phyloP scores from a whole-genome alignment of 345 rosid species.

The Rhodamnia argentea region DNA sequence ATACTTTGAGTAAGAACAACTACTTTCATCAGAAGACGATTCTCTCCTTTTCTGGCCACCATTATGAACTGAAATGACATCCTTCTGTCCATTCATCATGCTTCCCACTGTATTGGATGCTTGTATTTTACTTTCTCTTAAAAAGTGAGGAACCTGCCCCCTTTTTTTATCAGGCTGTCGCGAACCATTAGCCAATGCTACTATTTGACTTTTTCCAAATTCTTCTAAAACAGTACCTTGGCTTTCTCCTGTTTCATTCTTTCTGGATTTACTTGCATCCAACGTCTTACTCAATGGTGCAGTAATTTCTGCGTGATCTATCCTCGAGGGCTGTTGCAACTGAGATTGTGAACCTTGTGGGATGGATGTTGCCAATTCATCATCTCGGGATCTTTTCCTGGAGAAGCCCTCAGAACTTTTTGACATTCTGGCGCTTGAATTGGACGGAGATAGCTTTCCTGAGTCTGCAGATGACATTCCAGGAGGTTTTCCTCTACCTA shows the following conservation, averaged over 20 bases:
- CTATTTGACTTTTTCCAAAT: constrained; percentile 57
- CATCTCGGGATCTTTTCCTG: constrained; percentile 33
- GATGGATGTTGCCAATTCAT: constrained; percentile 35
- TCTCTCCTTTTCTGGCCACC: constrained; percentile 37
- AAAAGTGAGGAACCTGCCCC: constrained; percentile 29
- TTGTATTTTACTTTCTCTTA: constrained; percentile 41
- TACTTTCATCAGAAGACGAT: constrained; percentile 54
- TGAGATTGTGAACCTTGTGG: constrained; percentile 37
- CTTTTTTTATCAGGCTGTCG: constrained; percentile 44
- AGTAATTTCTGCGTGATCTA: constrained; percentile 35
- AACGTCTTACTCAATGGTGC: constrained; percentile 27
- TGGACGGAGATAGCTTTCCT: constrained; percentile 40
- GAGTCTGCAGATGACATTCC: constrained; percentile 40
- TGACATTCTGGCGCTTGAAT: constrained; percentile 18
- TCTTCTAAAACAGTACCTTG: constrained; percentile 44
- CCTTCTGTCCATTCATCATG: constrained; percentile 35
- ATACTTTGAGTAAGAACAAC: constrained; percentile 55
- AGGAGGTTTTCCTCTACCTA: constrained; percentile 41
- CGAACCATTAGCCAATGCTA: constrained; percentile 19
- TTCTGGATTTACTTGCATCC: constrained; percentile 46
- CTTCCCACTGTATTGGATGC: constrained; percentile 16
- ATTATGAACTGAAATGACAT: constrained; percentile 21
- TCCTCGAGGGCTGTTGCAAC: constrained; percentile 27
- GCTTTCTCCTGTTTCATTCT: constrained; percentile 31
- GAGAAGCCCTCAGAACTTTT: not conserved